Evolutionary conservation across 1,139 yeast genomes (phyloP).

Genomic region (Scheffersomyces lignicola): DNA sequence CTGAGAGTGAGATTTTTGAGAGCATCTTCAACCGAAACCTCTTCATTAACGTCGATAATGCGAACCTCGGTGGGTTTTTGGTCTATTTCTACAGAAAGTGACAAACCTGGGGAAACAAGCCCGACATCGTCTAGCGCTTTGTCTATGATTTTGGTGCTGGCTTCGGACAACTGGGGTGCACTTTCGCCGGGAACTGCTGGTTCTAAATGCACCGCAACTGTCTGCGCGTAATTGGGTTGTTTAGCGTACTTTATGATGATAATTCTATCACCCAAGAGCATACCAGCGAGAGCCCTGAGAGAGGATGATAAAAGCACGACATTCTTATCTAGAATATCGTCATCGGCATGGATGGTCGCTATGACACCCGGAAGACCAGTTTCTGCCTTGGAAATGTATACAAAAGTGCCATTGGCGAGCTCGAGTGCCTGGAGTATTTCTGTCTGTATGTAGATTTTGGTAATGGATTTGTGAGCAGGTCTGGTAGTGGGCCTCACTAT

Average conservation of each 20-base stretch:
- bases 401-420: constrained; percentile 53
- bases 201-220: constrained; percentile 16
- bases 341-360: constrained; percentile 42
- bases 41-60: constrained; percentile 23
- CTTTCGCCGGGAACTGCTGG: constrained; percentile 9
- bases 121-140: constrained; percentile 52
- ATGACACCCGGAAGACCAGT: constrained; percentile 45
- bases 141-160: constrained; percentile 22
- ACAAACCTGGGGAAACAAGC: constrained; percentile 56
- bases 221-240: constrained; percentile 53
- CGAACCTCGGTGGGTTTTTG: constrained; percentile 7
- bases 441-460: constrained; percentile 51
- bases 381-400: constrained; percentile 50
- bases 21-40: constrained; percentile 18
- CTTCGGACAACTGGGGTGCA: constrained; percentile 2
- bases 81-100: constrained; percentile 12
- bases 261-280: constrained; percentile 74
- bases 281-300: constrained; percentile 53
- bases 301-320: constrained; percentile 53
- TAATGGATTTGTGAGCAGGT: constrained; percentile 26
- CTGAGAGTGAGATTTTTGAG: constrained; percentile 28
- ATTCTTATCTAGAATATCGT: constrained; percentile 45
- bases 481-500: constrained; percentile 58
- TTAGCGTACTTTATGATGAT: constrained; percentile 41
- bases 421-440: constrained; percentile 56